These are phyloP conservation scores for Boletus eberwhitei DNA, from an alignment of 768 basidiomycete species.

Conservation along the genomic window DNA sequence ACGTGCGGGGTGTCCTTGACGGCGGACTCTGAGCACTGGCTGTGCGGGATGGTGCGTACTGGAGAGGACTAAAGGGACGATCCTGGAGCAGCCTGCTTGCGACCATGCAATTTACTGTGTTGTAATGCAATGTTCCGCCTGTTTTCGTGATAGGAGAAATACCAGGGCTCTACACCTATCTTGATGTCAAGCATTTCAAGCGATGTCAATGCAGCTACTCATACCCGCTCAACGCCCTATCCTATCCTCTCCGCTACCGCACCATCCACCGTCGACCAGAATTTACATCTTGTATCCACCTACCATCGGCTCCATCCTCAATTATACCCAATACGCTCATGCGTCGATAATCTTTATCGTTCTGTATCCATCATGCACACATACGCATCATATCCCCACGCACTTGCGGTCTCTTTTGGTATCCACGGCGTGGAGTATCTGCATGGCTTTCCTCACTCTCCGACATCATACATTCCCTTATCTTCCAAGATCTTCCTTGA, in stretches of 20 bases:
- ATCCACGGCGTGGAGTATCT: conserved; percentile 14
- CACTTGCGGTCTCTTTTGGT: conserved; percentile 18
- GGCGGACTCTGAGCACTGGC: conserved; percentile 58
- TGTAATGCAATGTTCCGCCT: conserved; percentile 27
- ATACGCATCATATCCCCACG: conserved; percentile 27
- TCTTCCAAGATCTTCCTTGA: conserved; percentile 7
- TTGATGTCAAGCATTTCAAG: conserved; percentile 13
- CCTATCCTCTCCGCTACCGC: conserved; percentile 2
- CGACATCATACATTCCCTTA: conserved; percentile 14
- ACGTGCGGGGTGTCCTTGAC: conserved; percentile 90
- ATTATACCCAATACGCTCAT: conserved; percentile 28
- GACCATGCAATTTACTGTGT: conserved; percentile 24
- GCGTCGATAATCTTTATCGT: conserved; percentile 30
- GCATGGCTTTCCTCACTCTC: conserved; percentile 9
- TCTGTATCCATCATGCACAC: conserved; percentile 34
- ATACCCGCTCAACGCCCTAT: background rate
- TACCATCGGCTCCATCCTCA: conserved; percentile 11
- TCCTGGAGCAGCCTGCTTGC: conserved; percentile 18
- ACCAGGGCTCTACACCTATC: conserved; percentile 21
- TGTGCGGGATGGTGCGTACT: conserved; percentile 17
- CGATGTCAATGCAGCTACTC: background rate
- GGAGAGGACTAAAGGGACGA: conserved; percentile 16
- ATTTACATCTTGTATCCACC: conserved; percentile 22
- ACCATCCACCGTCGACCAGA: conserved; percentile 11
- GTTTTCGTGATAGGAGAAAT: conserved; percentile 32